These are phyloP conservation scores for Aethionema arabicum DNA, from an alignment of 345 rosid species.

Conservation along the genomic window DNA sequence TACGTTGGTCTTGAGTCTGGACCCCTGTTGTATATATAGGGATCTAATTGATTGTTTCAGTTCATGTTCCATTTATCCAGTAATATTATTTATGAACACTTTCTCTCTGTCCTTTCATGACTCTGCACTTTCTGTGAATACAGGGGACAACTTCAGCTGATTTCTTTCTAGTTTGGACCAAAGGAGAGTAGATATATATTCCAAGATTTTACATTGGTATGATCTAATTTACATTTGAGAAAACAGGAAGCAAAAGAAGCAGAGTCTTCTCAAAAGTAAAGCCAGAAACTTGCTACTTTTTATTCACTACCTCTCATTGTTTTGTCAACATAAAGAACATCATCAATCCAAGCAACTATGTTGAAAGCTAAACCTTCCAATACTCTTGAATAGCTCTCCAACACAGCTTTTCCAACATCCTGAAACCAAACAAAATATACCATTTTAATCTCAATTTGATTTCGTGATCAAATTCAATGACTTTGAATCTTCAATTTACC, in stretches of 20 bases:
- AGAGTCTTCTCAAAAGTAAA: slow-evolving; percentile 6
- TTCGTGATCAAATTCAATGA: not conserved
- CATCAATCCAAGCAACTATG: slow-evolving; percentile 78
- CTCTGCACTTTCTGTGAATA: slow-evolving; percentile 2
- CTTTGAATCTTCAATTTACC: slow-evolving; percentile 30
- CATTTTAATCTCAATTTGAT: not conserved
- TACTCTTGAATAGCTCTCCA: slow-evolving; percentile 85
- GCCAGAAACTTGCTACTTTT: not conserved
- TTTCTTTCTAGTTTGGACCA: not conserved
- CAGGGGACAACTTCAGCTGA: not conserved
- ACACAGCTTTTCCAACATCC: slow-evolving; percentile 81
- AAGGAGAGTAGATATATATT: not conserved
- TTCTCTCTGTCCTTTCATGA: slow-evolving; percentile 9
- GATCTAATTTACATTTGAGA: slow-evolving; percentile 5
- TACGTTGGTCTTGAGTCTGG: slow-evolving; percentile 20
- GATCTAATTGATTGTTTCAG: slow-evolving; percentile 29
- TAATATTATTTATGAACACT: slow-evolving; percentile 17
- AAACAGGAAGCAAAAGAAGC: not conserved
- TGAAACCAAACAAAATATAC: slow-evolving; percentile 33
- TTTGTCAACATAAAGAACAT: slow-evolving; percentile 64
- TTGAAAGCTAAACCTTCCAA: slow-evolving; percentile 84
- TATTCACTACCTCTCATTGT: slow-evolving; percentile 41
- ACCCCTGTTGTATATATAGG: slow-evolving; percentile 43
- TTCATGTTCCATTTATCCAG: slow-evolving; percentile 33
- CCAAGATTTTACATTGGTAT: not conserved